These are phyloP conservation scores for Parmales sp. DNA, from an alignment of 108 stramenopile genomes.

Conservation along the genomic window DNA sequence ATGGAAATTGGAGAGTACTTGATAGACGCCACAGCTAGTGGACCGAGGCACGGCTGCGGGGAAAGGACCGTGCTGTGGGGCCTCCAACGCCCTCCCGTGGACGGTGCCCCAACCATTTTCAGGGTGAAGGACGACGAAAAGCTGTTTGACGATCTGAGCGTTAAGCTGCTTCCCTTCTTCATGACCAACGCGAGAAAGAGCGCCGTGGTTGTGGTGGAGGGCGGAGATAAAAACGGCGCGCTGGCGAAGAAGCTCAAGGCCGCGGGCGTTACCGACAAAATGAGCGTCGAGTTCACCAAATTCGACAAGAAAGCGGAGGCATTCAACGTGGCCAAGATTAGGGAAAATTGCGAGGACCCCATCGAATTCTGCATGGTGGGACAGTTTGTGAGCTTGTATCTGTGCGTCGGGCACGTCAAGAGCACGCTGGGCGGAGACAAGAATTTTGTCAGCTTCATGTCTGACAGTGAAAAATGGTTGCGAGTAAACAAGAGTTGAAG, in stretches of 20 bases:
- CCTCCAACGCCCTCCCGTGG: constrained; percentile 63
- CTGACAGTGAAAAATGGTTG: constrained; percentile 58
- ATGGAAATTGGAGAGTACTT: constrained; percentile 51
- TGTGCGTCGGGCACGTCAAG: constrained; percentile 71
- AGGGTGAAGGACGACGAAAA: constrained; percentile 23
- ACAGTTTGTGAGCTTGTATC: constrained; percentile 58
- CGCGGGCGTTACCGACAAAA: constrained; percentile 29
- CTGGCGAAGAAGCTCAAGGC: constrained; percentile 19
- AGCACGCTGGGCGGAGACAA: constrained; percentile 59
- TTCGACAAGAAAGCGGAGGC: too few relatives aligned
- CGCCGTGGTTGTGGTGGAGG: constrained; percentile 43
- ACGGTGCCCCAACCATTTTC: constrained; percentile 50
- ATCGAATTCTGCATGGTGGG: constrained; percentile 55
- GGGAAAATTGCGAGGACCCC: background rate
- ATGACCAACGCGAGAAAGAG: constrained; percentile 65
- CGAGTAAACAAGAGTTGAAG: too few relatives aligned
- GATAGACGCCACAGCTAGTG: constrained; percentile 40
- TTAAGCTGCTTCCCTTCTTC: constrained; percentile 50
- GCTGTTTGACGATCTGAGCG: constrained; percentile 42
- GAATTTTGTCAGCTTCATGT: constrained; percentile 47
- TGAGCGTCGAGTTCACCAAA: constrained; percentile 31
- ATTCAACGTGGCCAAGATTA: background rate
- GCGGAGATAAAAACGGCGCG: constrained; percentile 15
- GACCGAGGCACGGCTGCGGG: constrained; percentile 60
- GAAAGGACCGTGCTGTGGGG: constrained; percentile 66